These are phyloP conservation scores for Herpetomonas samuelpessoai DNA, from an alignment of 208 protist genomes.

Conservation along the genomic window DNA sequence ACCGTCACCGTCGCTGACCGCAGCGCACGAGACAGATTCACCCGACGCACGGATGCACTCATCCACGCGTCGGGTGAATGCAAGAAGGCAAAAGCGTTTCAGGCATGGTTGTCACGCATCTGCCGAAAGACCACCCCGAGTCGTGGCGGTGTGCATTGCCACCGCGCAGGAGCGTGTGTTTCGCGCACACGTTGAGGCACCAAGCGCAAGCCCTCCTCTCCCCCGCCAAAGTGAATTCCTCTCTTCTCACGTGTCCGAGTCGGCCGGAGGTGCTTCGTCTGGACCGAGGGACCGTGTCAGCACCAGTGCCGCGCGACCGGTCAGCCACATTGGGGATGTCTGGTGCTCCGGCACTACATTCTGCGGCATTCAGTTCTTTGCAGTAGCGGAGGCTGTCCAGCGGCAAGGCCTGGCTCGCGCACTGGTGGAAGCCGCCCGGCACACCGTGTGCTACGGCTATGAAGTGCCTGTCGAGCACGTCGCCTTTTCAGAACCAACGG, in stretches of 20 bases:
- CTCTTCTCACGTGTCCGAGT: too few species aligned
- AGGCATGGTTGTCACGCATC: not conserved
- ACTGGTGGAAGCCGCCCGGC: slow-evolving; percentile 35
- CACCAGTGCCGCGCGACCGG: not conserved
- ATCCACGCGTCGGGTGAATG: too few species aligned
- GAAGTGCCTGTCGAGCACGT: slow-evolving; percentile 34
- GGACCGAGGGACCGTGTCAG: too few species aligned
- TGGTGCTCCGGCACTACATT: slow-evolving; percentile 33
- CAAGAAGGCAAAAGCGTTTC: too few species aligned
- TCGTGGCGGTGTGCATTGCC: slow-evolving; percentile 24
- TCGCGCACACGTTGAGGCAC: slow-evolving; percentile 17
- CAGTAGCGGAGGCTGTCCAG: slow-evolving; percentile 33
- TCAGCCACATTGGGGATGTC: slow-evolving; percentile 17
- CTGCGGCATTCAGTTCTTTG: slow-evolving; percentile 60
- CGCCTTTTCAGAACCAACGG: slow-evolving; percentile 66
- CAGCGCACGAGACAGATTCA: too few species aligned
- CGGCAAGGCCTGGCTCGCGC: slow-evolving; percentile 25
- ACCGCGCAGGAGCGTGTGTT: slow-evolving; percentile 15
- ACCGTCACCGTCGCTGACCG: too few species aligned
- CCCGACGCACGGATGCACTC: too few species aligned
- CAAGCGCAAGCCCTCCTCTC: too few species aligned
- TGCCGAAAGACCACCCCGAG: not conserved
- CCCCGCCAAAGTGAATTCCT: too few species aligned
- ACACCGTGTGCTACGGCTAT: slow-evolving; percentile 50
- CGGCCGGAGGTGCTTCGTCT: too few species aligned